Evolutionary conservation across 768 basidiomycete genomes (phyloP).

Genomic region (Erythrobasidium yunnanense): DNA sequence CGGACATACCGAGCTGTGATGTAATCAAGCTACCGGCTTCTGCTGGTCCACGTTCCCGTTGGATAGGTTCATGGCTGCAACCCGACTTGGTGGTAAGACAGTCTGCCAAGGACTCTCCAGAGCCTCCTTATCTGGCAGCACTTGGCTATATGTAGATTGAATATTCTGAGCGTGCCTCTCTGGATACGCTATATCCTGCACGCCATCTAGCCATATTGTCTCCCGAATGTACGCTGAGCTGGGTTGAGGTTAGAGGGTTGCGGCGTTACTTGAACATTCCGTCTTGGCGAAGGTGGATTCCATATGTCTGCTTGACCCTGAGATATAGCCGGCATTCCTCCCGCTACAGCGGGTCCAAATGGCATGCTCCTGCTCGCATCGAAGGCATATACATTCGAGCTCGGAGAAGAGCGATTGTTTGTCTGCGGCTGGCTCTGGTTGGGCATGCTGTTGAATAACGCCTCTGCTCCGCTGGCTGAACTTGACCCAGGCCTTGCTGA

Average conservation of each 20-base stretch:
- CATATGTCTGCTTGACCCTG: neutral
- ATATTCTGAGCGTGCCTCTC: neutral
- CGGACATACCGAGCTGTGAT: no score
- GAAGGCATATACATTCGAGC: neutral
- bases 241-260: neutral
- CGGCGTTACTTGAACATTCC: neutral
- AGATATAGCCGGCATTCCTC: neutral
- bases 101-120: no score
- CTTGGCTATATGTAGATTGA: no score
- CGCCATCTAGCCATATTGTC: constrained; percentile 11
- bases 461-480: constrained; percentile 1
- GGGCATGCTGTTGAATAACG: constrained; percentile 26
- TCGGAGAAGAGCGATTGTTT: constrained; percentile 1
- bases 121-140: no score
- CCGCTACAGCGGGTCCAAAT: neutral
- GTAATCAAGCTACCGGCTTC: no score
- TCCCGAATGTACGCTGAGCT: neutral
- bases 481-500: neutral
- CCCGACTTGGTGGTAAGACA: no score
- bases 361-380: neutral
- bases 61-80: no score
- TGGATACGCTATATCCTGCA: no score
- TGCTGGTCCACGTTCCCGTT: no score
- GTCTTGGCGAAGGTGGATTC: neutral
- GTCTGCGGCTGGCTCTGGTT: constrained; percentile 10